Percentiles rank a stretch among this genome's conserved stretches.
These are phyloP conservation scores for Dioscorea dumetorum DNA, from an alignment of 106 monocot genomes.

Conservation along the genomic window DNA sequence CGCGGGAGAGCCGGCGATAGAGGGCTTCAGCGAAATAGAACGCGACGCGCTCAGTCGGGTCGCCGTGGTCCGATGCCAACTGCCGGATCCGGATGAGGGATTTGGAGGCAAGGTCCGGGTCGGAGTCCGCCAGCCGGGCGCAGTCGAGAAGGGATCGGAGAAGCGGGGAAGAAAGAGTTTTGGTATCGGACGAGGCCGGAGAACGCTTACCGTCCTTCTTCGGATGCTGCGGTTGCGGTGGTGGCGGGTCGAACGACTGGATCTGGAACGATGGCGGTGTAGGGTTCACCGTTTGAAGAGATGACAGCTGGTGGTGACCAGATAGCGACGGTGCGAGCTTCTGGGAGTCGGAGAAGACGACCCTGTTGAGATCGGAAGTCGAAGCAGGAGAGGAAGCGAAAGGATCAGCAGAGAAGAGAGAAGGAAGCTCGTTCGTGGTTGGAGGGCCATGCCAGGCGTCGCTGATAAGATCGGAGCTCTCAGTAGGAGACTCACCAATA, in stretches of 20 bases:
- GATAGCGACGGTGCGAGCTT: slow-evolving; percentile 2
- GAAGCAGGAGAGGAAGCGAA: slow-evolving; percentile 12
- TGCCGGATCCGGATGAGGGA: slow-evolving; percentile 42
- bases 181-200: background rate
- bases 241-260: slow-evolving; percentile 18
- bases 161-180: slow-evolving; percentile 20
- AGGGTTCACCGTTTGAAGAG: background rate
- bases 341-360: slow-evolving; percentile 34
- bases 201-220: background rate
- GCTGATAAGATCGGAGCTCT: slow-evolving; percentile 22
- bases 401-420: slow-evolving; percentile 37
- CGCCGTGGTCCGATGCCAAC: slow-evolving; percentile 51
- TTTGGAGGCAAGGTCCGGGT: slow-evolving; percentile 51
- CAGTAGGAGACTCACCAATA: slow-evolving; percentile 47
- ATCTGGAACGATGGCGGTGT: background rate
- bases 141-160: slow-evolving; percentile 60
- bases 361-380: slow-evolving; percentile 43
- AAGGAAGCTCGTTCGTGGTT: slow-evolving; percentile 12
- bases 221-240: slow-evolving; percentile 4
- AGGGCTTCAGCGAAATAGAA: slow-evolving; percentile 90
- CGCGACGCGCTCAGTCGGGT: slow-evolving; percentile 72
- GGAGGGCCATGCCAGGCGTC: slow-evolving; percentile 15
- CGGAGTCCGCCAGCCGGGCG: slow-evolving; percentile 47
- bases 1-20: slow-evolving; percentile 25
- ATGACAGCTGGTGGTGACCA: background rate